phyloP scores from a whole-genome alignment of 1,139 yeast genomes.

The Kodamaea sp. region DNA sequence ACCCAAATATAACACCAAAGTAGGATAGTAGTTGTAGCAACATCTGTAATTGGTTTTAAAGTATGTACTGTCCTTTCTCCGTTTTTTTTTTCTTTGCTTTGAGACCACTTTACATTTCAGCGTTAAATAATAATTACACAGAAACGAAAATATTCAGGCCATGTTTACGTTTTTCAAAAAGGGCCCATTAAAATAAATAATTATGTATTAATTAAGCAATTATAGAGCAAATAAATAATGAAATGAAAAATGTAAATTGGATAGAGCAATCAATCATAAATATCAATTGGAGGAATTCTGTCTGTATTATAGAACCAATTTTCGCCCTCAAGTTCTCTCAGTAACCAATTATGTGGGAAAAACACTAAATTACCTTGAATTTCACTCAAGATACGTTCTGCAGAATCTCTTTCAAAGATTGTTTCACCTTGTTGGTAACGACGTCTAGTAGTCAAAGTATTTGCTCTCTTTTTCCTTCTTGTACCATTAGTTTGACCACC shows the following conservation, averaged over 20 bases:
- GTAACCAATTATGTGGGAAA: conserved; percentile 90
- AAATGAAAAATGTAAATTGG: no score
- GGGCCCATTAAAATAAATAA: no score
- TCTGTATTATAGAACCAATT: conserved; percentile 97
- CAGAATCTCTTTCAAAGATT: conserved; percentile 71
- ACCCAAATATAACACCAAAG: conserved; percentile 71
- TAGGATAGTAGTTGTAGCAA: conserved; percentile 49
- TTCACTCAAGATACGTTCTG: conserved; percentile 67
- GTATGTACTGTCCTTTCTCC: not conserved
- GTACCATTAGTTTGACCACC: not conserved
- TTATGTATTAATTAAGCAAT: no score
- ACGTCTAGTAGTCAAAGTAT: conserved; percentile 38
- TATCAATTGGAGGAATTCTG: conserved; percentile 91
- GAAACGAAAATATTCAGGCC: no score
- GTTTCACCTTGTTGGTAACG: conserved; percentile 46
- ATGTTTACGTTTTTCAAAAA: no score
- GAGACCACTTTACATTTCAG: not conserved
- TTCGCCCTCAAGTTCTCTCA: conserved; percentile 78
- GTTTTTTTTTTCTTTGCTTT: not conserved
- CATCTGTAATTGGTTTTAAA: conserved; percentile 20
- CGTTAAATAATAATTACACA: no score
- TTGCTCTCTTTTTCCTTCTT: conserved; percentile 27
- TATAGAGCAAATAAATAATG: no score
- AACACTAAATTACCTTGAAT: conserved; percentile 87
- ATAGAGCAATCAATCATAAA: conserved; percentile 56